Percentiles rank a stretch among this genome's conserved stretches.
These are phyloP conservation scores for Magnolia kwangsiensis DNA, from an alignment of 164 flowering plant species.

Conservation along the genomic window DNA sequence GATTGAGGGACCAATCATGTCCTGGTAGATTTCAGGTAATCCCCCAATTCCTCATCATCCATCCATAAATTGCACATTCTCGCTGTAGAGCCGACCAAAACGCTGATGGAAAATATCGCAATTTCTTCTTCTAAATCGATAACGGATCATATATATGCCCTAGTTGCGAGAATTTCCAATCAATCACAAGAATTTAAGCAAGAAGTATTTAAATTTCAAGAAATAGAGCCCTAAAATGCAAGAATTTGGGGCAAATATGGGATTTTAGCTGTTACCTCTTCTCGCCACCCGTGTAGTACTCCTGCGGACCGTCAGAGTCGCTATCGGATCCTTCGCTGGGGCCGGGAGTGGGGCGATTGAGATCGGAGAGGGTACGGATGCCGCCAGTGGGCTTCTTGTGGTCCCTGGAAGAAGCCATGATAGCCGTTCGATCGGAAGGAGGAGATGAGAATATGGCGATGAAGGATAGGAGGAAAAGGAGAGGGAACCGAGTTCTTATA, in stretches of 20 bases:
- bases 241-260: not conserved
- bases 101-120: not conserved
- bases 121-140: not conserved
- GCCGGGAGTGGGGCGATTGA: slow-evolving; percentile 2
- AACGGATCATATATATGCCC: not conserved
- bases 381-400: slow-evolving; percentile 2
- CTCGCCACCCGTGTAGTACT: slow-evolving; percentile 11
- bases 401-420: slow-evolving; percentile 2
- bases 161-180: not conserved
- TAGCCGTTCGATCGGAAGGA: not conserved
- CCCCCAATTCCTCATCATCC: not conserved
- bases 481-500: not conserved
- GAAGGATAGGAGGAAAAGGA: not conserved
- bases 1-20: no score
- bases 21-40: not conserved
- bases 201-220: not conserved
- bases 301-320: slow-evolving; percentile 11
- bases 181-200: not conserved
- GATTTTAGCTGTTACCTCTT: not conserved
- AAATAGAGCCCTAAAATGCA: not conserved
- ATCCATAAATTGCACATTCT: no score
- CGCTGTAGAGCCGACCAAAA: not conserved
- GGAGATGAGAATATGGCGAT: not conserved
- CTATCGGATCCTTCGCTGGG: slow-evolving; percentile 1
- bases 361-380: slow-evolving; percentile 6